These are phyloP conservation scores for Zymoseptoria crescenta DNA, from an alignment of 2,329 filamentous ascomycete genomes.

Conservation along the genomic window DNA sequence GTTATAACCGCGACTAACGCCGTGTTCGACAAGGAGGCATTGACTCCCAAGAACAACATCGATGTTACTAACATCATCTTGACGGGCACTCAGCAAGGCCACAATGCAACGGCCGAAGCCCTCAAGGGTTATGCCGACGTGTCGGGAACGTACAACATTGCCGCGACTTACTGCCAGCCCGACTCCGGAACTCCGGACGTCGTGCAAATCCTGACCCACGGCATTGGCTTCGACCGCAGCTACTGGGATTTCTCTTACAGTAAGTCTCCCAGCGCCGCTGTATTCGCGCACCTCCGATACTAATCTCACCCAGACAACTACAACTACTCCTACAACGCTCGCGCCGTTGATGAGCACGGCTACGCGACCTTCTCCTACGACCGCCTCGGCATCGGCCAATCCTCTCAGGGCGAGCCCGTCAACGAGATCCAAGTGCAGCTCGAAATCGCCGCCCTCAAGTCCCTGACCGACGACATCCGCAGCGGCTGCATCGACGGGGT, in stretches of 20 bases:
- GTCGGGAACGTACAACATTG: conserved; percentile 49
- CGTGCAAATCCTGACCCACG: conserved; percentile 47
- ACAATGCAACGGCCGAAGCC: conserved; percentile 42
- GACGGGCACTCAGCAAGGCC: conserved; percentile 42
- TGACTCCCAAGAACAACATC: conserved; percentile 41
- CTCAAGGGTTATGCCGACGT: conserved; percentile 45
- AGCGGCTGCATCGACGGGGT: conserved; percentile 39
- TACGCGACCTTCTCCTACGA: conserved; percentile 56
- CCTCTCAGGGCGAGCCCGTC: conserved; percentile 51
- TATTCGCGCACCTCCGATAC: not conserved
- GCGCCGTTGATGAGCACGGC: conserved; percentile 46
- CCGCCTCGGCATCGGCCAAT: conserved; percentile 53
- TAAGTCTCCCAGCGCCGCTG: conserved; percentile 20
- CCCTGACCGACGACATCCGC: conserved; percentile 46
- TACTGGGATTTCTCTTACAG: conserved; percentile 55
- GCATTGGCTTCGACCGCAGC: conserved; percentile 49
- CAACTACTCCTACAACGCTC: conserved; percentile 56
- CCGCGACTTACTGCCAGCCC: conserved; percentile 55
- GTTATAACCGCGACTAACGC: conserved; percentile 48
- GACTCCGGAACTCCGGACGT: conserved; percentile 33
- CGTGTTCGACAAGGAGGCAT: conserved; percentile 44
- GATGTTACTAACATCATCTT: conserved; percentile 52
- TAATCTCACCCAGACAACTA: conserved; percentile 28
- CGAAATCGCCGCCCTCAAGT: conserved; percentile 51
- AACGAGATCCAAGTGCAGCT: conserved; percentile 52